These are phyloP conservation scores for Ceratocystis lukuohia DNA, from an alignment of 2,329 filamentous ascomycete species.

Conservation along the genomic window DNA sequence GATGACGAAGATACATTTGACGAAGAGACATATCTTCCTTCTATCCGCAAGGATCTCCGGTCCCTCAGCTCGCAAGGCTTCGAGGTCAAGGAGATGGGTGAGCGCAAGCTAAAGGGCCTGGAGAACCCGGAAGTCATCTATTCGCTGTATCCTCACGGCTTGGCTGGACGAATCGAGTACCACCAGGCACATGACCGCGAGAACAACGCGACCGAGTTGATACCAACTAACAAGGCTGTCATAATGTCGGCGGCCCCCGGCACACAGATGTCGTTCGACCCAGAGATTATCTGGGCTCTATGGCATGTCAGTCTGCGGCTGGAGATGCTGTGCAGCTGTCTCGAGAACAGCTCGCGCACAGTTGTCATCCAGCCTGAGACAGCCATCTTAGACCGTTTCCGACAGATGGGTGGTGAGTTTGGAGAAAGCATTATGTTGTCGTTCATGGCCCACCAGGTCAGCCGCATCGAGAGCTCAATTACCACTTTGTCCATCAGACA, in stretches of 20 bases:
- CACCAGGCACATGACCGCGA: conserved; percentile 34
- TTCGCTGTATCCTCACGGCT: conserved; percentile 80
- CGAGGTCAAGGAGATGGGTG: conserved; percentile 90
- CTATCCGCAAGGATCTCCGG: conserved; percentile 76
- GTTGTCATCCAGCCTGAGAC: conserved; percentile 60
- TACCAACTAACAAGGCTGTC: conserved; percentile 38
- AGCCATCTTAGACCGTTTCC: conserved; percentile 59
- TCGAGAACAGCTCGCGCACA: conserved; percentile 46
- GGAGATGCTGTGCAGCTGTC: conserved; percentile 79
- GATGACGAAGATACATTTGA: conserved; percentile 53
- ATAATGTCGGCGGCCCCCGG: conserved; percentile 33
- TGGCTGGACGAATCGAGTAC: conserved; percentile 65
- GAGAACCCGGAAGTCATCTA: conserved; percentile 96
- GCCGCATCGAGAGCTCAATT: conserved; percentile 70
- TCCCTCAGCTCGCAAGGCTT: conserved; percentile 85
- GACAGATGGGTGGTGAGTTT: conserved; percentile 61
- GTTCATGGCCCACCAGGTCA: conserved; percentile 89
- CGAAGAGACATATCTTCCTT: conserved; percentile 58
- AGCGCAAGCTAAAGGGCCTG: conserved; percentile 87
- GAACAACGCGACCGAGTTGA: conserved; percentile 28
- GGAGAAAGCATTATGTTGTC: conserved; percentile 78
- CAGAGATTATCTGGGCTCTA: conserved; percentile 73
- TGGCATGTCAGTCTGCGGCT: conserved; percentile 82
- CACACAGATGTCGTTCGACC: conserved; percentile 61
- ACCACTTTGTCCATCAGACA: conserved; percentile 68